A percentile compares a stretch with the other conserved stretches of the same genome.
Conservation (phyloP, 2,329 filamentous ascomycete species). For the Penicillium sp. region DNA sequence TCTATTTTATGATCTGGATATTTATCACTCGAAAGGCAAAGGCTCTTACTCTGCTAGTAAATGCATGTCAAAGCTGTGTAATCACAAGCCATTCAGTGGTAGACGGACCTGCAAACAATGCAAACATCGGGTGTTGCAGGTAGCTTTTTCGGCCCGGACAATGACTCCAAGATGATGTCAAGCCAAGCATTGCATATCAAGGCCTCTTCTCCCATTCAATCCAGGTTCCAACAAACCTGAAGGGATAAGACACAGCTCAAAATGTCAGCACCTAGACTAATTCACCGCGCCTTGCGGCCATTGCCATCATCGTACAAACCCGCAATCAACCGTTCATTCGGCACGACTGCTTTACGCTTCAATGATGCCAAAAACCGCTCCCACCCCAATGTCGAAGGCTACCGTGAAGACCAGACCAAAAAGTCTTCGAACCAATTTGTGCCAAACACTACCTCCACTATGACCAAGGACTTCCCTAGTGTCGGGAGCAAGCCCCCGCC, state of each 20-base stretch:
- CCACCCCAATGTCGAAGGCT: conserved; percentile 55
- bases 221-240: background rate
- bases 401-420: conserved; percentile 57
- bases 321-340: conserved; percentile 31
- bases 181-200: conserved; percentile 27
- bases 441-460: conserved; percentile 65
- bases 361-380: conserved; percentile 52
- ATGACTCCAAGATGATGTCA: conserved; percentile 40
- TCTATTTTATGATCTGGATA: no score
- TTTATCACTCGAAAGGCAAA: no score
- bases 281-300: conserved; percentile 48
- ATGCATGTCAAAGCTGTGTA: conserved; percentile 4
- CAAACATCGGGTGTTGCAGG: conserved; percentile 33
- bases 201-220: conserved; percentile 3
- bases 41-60: background rate
- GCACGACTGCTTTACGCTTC: conserved; percentile 30
- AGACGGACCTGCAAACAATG: conserved; percentile 32
- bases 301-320: conserved; percentile 26
- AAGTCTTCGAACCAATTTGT: conserved; percentile 62
- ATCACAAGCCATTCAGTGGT: conserved; percentile 13
- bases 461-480: conserved; percentile 62
- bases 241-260: conserved; percentile 4
- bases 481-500: conserved; percentile 58
- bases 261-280: conserved; percentile 51
- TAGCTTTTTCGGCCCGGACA: conserved; percentile 18